Base-by-base conservation (phyloP, 2,329 filamentous ascomycete genomes). In the Neurospora crassa region DNA sequence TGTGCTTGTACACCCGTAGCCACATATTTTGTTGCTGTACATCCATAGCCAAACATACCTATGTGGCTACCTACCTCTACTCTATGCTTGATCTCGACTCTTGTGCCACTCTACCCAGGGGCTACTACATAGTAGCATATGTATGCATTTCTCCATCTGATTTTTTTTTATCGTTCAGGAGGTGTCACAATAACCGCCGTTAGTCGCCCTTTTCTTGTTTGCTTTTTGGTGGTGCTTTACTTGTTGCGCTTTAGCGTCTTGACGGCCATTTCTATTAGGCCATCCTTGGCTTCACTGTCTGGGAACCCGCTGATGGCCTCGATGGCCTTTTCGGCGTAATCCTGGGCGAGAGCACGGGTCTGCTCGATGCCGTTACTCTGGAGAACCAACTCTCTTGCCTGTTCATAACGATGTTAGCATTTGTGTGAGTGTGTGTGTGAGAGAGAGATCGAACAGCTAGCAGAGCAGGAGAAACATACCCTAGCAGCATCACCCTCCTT, bases 241-340 rank as follows among this genome's bases (percentile, higher is more conserved):
- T 97, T 97, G 80, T 93, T 87, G 78, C 95, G 88, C 82, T 93
- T 91, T 84, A 97, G 89, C 18, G 94, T 94, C 84, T 97, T 97
- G 76, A 91, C 88, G 76, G 94, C 96, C 93, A 98, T 97, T 78
- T 97, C 93, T 67, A 97, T 84, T 53, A 99, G 84, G 0, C 95
- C 95, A 40, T 91, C 88, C 84, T 97, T 98, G 72, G 96, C 96
- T 75, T 98, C 95, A 79, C 94, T 95, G n/a, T 94, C 91, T 7
- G 96, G 96, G 81, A 99, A 97, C 67, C 84, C 83, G 74, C 87
- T 86, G 77, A 99, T 92, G n/a, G 94, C 92, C 5, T 89, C 87
- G 73, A 97, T 92, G 40, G 96, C 96, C 78, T 92, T 92, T 78
- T 96, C 91, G 47, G 92, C 91, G 80, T 97, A 99, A 77, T 96